These are phyloP conservation scores for Lentinula aciculospora DNA, from an alignment of 768 basidiomycete species.

Conservation along the genomic window DNA sequence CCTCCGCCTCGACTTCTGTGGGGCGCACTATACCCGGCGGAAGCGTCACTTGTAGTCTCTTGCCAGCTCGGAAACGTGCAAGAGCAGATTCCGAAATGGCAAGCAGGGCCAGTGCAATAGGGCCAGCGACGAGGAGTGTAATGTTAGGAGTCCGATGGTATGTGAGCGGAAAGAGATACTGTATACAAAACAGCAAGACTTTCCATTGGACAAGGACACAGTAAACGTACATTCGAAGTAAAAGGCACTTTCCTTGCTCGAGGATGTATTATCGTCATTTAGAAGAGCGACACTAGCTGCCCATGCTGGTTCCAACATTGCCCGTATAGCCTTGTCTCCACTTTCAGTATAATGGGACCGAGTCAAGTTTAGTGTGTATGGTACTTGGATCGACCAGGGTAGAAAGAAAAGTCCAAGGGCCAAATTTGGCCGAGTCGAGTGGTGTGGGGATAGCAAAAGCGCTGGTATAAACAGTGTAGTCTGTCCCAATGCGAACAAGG, in stretches of 20 bases:
- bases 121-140: conserved; percentile 58
- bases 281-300: conserved; percentile 52
- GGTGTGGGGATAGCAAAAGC: background rate
- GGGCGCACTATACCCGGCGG: conserved; percentile 1
- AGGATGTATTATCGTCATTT: conserved; percentile 30
- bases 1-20: conserved; percentile 10
- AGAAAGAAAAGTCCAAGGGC: conserved; percentile 71
- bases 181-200: no score
- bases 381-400: conserved; percentile 66
- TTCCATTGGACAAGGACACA: conserved; percentile 34
- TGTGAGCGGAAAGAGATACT: no score
- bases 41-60: background rate
- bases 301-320: conserved; percentile 66
- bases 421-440: conserved; percentile 12
- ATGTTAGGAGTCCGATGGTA: conserved; percentile 46
- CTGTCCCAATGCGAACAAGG: conserved; percentile 63
- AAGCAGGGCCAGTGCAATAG: conserved; percentile 46
- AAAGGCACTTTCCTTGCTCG: conserved; percentile 27
- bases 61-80: background rate
- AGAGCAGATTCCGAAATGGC: conserved; percentile 22
- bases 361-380: conserved; percentile 75
- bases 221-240: conserved; percentile 72
- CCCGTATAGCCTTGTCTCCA: conserved; percentile 58
- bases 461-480: conserved; percentile 63
- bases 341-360: conserved; percentile 54